Base-by-base conservation (phyloP, 108 stramenopile species). In the Craspedostauros australis region DNA sequence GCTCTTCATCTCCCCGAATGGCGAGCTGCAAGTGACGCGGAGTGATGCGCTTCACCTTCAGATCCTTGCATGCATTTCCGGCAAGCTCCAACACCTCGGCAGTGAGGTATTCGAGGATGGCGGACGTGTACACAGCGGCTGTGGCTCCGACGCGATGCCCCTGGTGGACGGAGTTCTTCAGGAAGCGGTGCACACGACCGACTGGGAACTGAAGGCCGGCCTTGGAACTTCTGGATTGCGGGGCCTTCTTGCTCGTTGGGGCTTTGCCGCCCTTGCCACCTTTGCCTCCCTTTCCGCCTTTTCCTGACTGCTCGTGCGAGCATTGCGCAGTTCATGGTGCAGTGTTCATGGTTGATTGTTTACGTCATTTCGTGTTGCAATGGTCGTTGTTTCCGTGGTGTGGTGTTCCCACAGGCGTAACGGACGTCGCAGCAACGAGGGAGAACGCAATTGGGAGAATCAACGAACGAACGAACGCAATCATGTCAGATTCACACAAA, bases 21-120 rank as follows among this genome's bases (percentile, higher is more conserved):
- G 98, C 98, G 40, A 99, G 86, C 76, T 97, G 96, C 62, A 99
- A 88, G 76, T 99, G 98, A 31, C 98, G 78, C 23, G 98, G 98
- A 21, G 98, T 99, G 83, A 99, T 99, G 84, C 98, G 96, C 86
- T 99, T 99, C 48, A 99, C 96, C 82, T 99, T 99, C 47, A 99
- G 84, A 77, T 99, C 98, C 80, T 99, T 99, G 72, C 96, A 99
- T 32, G 98, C 98, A 67, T 98, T 98, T 18, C 96, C 94, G 29
- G 98, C 98, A 46, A 99, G 73, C 86, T 99, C 98, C 46, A 99
- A 82, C 40, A 98, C 98, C 70, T 99, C 98, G 18, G 98, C 98
- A 1, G 97, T 98, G 22, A 99, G 82, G 72, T 99, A 99, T 82
- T 99, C 98, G 37, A 99, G 75, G 61, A 99, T 99, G 31, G 98